Conservation (phyloP, 805 yeast species). For the Candida montana region DNA sequence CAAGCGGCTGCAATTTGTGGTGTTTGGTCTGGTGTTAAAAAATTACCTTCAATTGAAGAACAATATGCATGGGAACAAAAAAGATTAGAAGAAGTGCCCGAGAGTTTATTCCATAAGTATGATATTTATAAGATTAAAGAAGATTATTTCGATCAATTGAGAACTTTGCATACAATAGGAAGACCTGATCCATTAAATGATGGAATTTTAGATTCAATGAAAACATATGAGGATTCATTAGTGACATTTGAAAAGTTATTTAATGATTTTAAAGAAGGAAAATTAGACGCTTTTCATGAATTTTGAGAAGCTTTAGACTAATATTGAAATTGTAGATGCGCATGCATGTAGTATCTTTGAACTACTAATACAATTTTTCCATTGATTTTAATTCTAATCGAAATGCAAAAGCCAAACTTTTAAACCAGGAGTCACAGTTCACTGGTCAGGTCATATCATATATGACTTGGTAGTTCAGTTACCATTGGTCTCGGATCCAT, state of each 20-base stretch:
- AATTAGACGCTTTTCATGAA: conserved; percentile 10
- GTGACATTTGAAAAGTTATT: conserved; percentile 19
- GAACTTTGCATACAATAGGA: conserved; percentile 24
- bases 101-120: conserved; percentile 32
- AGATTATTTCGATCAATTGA: conserved; percentile 27
- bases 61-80: conserved; percentile 33
- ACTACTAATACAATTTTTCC: no score
- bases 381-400: no score
- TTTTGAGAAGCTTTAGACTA: no score
- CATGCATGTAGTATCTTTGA: no score
- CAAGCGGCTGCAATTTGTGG: conserved; percentile 53
- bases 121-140: conserved; percentile 24
- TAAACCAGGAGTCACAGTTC: no score
- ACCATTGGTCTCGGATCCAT: no score
- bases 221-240: conserved; percentile 12
- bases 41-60: conserved; percentile 36
- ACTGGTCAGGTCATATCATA: no score
- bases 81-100: conserved; percentile 21
- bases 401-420: no score
- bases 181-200: conserved; percentile 30
- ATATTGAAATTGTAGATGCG: no score
- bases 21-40: conserved; percentile 41
- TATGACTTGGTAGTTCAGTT: no score
- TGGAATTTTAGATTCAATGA: conserved; percentile 13
- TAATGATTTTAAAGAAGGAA: conserved; percentile 16